A percentile compares a stretch with the other conserved stretches of the same genome.
phyloP scores from a whole-genome alignment of 2,329 filamentous ascomycete genomes.

The Penicillium sclerotigenum region DNA sequence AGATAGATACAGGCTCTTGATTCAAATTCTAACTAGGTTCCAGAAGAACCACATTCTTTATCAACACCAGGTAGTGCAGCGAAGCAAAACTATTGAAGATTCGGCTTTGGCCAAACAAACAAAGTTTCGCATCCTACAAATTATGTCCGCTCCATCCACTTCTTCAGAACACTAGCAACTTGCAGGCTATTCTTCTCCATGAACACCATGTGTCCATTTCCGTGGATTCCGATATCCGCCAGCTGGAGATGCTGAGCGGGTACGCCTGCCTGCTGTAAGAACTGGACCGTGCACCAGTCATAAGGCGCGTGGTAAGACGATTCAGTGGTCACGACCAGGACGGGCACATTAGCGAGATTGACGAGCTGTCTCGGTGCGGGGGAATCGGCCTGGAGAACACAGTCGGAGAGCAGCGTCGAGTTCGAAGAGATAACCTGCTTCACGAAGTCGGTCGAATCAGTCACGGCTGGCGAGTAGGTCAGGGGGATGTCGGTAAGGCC shows the following conservation, averaged over 20 bases:
- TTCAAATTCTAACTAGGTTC: background rate
- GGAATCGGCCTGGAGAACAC: slow-evolving; percentile 36
- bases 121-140: background rate
- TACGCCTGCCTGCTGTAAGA: slow-evolving; percentile 52
- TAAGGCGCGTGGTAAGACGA: slow-evolving; percentile 53
- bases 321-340: slow-evolving; percentile 51
- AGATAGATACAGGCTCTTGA: background rate
- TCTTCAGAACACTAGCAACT: slow-evolving; percentile 28
- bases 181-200: slow-evolving; percentile 52
- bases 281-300: slow-evolving; percentile 54
- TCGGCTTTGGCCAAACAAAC: background rate
- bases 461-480: slow-evolving; percentile 47
- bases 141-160: slow-evolving; percentile 36
- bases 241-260: slow-evolving; percentile 46
- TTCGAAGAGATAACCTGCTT: slow-evolving; percentile 19
- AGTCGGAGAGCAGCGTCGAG: slow-evolving; percentile 30
- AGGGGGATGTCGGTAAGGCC: slow-evolving; percentile 52
- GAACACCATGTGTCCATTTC: slow-evolving; percentile 56
- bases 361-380: slow-evolving; percentile 44
- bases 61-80: background rate
- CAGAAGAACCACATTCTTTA: background rate
- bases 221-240: slow-evolving; percentile 43
- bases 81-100: background rate
- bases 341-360: slow-evolving; percentile 49
- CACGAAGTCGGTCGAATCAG: slow-evolving; percentile 37